A percentile compares a stretch with the other conserved stretches of the same genome.
Conservation (phyloP, 352 stramenopile genomes). For the Phytophthora aleatoria region DNA sequence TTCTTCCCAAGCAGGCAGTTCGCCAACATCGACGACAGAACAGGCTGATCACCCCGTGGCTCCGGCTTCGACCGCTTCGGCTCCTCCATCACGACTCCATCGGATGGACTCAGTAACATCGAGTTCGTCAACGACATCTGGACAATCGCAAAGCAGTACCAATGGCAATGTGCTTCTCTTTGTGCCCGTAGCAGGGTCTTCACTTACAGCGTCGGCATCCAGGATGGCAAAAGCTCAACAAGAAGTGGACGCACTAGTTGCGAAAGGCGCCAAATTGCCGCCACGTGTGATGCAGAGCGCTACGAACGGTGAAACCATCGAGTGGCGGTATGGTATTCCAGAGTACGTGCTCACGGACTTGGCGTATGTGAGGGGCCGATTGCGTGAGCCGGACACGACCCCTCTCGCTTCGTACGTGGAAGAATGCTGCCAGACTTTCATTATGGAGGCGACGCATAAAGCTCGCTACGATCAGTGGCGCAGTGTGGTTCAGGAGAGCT, state of each 20-base stretch:
- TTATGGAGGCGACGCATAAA: conserved; percentile 84
- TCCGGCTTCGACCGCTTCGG: background rate
- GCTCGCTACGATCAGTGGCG: conserved; percentile 59
- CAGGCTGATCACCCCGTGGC: conserved; percentile 9
- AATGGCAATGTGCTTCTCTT: conserved; percentile 73
- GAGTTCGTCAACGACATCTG: conserved; percentile 33
- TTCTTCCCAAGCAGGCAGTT: conserved; percentile 26
- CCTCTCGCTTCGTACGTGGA: conserved; percentile 76
- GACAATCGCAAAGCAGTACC: conserved; percentile 33
- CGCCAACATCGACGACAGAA: conserved; percentile 32
- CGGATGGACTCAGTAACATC: conserved; percentile 37
- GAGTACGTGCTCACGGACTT: conserved; percentile 83
- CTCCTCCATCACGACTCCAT: conserved; percentile 10
- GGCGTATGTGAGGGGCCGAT: conserved; percentile 67
- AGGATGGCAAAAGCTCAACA: conserved; percentile 65
- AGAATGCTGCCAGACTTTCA: conserved; percentile 76
- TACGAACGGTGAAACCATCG: conserved; percentile 28
- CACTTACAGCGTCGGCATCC: conserved; percentile 64
- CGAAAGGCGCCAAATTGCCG: conserved; percentile 57
- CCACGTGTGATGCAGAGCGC: conserved; percentile 43
- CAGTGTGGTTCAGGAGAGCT: conserved; percentile 59
- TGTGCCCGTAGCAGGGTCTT: conserved; percentile 66
- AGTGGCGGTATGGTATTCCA: conserved; percentile 69
- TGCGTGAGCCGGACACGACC: conserved; percentile 56
- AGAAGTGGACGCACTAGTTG: conserved; percentile 59